These are phyloP conservation scores for Oryza glaberrima DNA, from an alignment of 176 grass and related monocot genomes.

Conservation along the genomic window DNA sequence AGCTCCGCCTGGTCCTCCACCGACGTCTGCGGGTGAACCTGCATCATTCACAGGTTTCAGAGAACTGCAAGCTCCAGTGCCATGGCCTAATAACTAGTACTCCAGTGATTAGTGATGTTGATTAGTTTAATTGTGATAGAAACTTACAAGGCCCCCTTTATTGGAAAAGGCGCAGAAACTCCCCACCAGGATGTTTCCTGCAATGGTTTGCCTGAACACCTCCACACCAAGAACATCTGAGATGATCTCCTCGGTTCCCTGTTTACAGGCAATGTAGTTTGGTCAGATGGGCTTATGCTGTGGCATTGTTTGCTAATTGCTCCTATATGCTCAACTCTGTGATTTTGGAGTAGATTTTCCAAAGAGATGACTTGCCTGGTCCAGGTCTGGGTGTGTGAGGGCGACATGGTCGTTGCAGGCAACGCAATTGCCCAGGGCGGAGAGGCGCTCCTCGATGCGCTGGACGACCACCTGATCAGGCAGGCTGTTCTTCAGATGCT, in stretches of 20 bases:
- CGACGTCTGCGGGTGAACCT: slow-evolving; percentile 88
- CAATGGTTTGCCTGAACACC: slow-evolving; percentile 84
- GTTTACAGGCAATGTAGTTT: background rate
- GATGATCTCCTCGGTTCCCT: slow-evolving; percentile 93
- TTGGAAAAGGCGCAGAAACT: slow-evolving; percentile 83
- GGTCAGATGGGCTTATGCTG: background rate
- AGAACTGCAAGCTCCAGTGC: background rate
- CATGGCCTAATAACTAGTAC: too few species aligned
- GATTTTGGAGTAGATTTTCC: background rate
- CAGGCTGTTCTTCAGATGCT: slow-evolving; percentile 81
- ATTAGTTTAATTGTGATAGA: background rate
- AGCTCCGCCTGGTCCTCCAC: slow-evolving; percentile 94
- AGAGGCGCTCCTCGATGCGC: slow-evolving; percentile 76
- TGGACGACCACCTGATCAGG: slow-evolving; percentile 79
- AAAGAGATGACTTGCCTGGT: slow-evolving; percentile 47
- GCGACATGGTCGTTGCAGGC: slow-evolving; percentile 90
- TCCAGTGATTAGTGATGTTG: background rate
- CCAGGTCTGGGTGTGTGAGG: slow-evolving; percentile 88
- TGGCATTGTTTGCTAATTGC: background rate
- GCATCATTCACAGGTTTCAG: background rate
- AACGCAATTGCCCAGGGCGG: slow-evolving; percentile 85
- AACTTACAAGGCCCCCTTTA: slow-evolving; percentile 76
- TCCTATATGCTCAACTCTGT: background rate
- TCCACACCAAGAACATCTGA: slow-evolving; percentile 80
- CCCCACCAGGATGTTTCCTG: slow-evolving; percentile 87